Conservation (phyloP, 1,284 basidiomycete species). For the Cryptococcus sp. region DNA sequence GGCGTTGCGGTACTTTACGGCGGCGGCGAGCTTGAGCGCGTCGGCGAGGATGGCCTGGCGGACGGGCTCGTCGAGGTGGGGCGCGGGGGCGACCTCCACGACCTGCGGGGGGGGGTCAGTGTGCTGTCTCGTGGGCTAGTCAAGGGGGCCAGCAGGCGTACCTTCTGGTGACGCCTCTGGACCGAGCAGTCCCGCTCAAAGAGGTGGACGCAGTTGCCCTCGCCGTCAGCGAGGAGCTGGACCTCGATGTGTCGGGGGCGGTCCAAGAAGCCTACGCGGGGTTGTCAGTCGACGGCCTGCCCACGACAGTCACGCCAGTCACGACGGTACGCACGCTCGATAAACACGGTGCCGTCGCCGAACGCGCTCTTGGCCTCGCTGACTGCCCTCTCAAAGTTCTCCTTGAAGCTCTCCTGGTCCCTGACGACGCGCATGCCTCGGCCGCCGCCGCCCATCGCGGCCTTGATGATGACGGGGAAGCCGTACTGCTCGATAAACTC, state of each 20-base stretch:
- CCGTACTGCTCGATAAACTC: slow-evolving; percentile 91
- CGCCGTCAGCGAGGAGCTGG: slow-evolving; percentile 84
- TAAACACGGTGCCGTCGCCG: slow-evolving; percentile 97
- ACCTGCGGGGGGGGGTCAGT: slow-evolving; percentile 54
- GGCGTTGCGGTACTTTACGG: slow-evolving; percentile 91
- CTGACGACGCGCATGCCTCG: slow-evolving; percentile 98
- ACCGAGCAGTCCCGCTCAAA: slow-evolving; percentile 99
- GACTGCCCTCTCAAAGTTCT: slow-evolving; percentile 87
- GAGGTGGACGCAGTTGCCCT: slow-evolving; percentile 92
- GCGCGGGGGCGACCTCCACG: slow-evolving; percentile 96
- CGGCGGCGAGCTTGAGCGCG: slow-evolving; percentile 91
- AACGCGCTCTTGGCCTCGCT: slow-evolving; percentile 95
- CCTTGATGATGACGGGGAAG: slow-evolving; percentile 97
- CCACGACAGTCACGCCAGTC: slow-evolving; percentile 5
- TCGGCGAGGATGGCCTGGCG: slow-evolving; percentile 82
- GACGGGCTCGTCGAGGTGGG: slow-evolving; percentile 85
- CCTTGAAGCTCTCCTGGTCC: slow-evolving; percentile 84
- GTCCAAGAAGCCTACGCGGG: slow-evolving; percentile 80
- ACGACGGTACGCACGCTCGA: slow-evolving; percentile 78
- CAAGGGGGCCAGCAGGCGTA: slow-evolving; percentile 6
- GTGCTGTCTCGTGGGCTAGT: not conserved
- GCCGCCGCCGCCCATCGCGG: slow-evolving; percentile 97
- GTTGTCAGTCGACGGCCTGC: too few relatives aligned
- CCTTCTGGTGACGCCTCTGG: slow-evolving; percentile 93
- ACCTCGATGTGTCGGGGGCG: slow-evolving; percentile 97